These are phyloP conservation scores for Exidia glandulosa DNA, from an alignment of 768 basidiomycete species.

Conservation along the genomic window DNA sequence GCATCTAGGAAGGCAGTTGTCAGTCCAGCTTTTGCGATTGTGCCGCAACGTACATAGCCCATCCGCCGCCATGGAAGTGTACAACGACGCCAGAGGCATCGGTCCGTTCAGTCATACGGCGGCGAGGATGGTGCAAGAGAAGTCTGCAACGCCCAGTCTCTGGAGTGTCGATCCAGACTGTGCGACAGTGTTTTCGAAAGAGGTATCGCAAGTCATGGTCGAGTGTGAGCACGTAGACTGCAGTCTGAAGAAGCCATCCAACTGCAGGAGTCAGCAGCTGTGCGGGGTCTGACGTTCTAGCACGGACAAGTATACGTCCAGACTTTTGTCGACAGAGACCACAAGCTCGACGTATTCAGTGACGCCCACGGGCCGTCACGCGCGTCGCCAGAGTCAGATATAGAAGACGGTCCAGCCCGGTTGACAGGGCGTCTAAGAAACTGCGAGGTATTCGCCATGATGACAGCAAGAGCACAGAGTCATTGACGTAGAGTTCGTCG, in stretches of 20 bases:
- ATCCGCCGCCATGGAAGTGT: constrained; percentile 9
- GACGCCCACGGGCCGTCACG: background rate
- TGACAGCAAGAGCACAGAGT: too few relatives aligned
- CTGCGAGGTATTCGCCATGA: too few relatives aligned
- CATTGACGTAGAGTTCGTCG: too few relatives aligned
- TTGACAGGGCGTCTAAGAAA: too few relatives aligned
- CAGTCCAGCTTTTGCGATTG: background rate
- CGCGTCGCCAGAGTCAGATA: too few relatives aligned
- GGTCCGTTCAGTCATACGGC: too few relatives aligned
- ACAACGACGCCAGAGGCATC: constrained; percentile 2
- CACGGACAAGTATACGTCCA: background rate
- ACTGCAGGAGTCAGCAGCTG: background rate
- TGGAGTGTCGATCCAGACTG: background rate
- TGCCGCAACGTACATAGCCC: constrained; percentile 6
- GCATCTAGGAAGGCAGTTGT: constrained; percentile 1
- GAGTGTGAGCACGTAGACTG: background rate
- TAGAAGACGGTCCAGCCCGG: too few relatives aligned
- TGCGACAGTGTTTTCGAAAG: background rate
- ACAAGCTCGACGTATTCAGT: background rate
- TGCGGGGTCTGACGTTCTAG: background rate
- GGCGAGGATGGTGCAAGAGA: background rate
- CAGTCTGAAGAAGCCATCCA: background rate
- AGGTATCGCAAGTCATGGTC: background rate
- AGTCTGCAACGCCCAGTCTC: background rate
- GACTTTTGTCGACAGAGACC: background rate